Conservation (phyloP, 2,329 filamentous ascomycete species). For the Leptographium flavum region DNA sequence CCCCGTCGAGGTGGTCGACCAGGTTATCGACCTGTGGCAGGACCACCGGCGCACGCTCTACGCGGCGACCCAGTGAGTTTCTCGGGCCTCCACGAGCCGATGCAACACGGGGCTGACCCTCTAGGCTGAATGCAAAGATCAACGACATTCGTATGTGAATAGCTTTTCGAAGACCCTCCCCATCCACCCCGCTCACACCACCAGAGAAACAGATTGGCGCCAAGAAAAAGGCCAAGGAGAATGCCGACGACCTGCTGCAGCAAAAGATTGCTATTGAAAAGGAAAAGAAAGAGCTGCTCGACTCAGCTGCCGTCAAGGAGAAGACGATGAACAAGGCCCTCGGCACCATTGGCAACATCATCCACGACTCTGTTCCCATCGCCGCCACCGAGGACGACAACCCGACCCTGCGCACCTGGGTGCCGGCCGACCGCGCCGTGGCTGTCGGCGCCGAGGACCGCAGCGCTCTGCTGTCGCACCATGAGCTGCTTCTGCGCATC, state of each 20-base stretch:
- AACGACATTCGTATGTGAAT: conserved; percentile 38
- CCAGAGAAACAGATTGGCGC: conserved; percentile 12
- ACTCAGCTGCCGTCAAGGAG: conserved; percentile 59
- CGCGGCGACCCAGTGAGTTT: conserved; percentile 43
- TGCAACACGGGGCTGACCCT: not conserved
- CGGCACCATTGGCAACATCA: conserved; percentile 77
- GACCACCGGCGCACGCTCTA: conserved; percentile 54
- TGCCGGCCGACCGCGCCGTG: conserved; percentile 57
- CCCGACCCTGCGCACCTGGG: conserved; percentile 60
- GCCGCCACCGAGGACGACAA: conserved; percentile 87
- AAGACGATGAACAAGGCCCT: conserved; percentile 60
- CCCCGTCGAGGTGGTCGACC: conserved; percentile 72
- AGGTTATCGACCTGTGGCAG: conserved; percentile 76
- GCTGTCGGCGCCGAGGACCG: conserved; percentile 44
- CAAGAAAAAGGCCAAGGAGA: conserved; percentile 95
- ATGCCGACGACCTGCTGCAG: conserved; percentile 64
- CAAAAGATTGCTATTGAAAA: conserved; percentile 54
- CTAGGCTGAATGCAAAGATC: conserved; percentile 57
- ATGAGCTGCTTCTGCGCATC: conserved; percentile 78
- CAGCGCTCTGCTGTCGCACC: conserved; percentile 64
- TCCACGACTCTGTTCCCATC: conserved; percentile 75
- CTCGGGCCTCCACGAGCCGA: not conserved
- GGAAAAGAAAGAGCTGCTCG: conserved; percentile 67
- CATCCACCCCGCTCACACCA: not conserved
- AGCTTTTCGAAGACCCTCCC: not conserved